These are phyloP conservation scores for Euryodendron excelsum DNA, from an alignment of 148 eudicot genomes.

Conservation along the genomic window DNA sequence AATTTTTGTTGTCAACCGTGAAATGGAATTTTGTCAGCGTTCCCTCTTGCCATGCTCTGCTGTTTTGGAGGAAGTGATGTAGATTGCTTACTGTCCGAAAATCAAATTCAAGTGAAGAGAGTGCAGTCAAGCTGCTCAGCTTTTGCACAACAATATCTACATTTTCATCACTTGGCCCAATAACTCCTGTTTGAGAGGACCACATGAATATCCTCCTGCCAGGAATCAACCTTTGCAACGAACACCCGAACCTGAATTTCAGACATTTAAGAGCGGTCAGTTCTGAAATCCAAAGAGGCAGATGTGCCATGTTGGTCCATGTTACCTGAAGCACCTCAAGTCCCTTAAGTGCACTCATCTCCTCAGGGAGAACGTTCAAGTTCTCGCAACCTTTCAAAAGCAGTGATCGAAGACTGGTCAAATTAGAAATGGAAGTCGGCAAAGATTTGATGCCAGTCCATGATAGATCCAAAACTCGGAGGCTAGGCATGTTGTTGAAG, in stretches of 20 bases:
- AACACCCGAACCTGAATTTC: not conserved
- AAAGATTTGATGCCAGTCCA: not conserved
- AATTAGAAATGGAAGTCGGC: conserved; percentile 7
- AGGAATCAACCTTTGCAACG: too few species aligned
- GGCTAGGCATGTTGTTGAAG: not conserved
- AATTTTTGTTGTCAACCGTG: too few species aligned
- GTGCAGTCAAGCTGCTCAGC: not conserved
- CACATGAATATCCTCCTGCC: too few species aligned
- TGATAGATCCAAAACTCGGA: not conserved
- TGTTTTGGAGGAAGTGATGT: not conserved
- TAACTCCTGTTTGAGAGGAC: too few species aligned
- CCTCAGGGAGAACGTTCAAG: not conserved
- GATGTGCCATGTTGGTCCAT: not conserved
- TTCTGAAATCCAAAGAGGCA: not conserved
- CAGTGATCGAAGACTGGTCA: not conserved
- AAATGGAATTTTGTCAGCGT: not conserved
- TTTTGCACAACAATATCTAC: not conserved
- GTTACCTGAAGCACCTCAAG: not conserved
- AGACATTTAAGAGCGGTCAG: not conserved
- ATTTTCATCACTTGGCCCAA: not conserved
- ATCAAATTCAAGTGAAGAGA: not conserved
- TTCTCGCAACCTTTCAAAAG: not conserved
- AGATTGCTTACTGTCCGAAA: not conserved
- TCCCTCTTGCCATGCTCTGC: not conserved
- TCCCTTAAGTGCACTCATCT: not conserved